Conservation (phyloP, 2,329 filamentous ascomycete species). For the Xylaria sp. region DNA sequence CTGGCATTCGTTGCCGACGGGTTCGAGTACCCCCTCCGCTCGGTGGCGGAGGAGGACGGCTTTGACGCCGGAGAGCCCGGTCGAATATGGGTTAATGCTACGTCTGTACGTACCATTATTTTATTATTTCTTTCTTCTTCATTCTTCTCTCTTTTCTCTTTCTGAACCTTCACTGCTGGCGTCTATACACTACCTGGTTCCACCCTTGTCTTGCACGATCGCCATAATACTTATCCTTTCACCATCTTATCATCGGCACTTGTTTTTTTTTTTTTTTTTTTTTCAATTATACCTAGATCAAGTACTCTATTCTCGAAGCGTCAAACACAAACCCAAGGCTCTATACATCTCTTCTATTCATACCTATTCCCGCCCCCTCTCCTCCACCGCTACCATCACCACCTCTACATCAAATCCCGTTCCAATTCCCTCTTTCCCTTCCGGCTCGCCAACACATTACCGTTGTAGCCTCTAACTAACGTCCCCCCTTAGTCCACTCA, state of each 20-base stretch:
- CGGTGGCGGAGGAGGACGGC: conserved; percentile 55
- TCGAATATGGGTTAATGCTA: conserved; percentile 63
- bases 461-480: not conserved
- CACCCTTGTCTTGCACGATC: too few species aligned
- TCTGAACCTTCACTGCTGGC: too few species aligned
- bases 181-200: too few species aligned
- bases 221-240: too few species aligned
- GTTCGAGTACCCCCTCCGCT: conserved; percentile 61
- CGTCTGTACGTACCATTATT: conserved; percentile 40
- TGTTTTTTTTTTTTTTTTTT: too few species aligned
- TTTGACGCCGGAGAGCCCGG: conserved; percentile 60
- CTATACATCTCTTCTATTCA: too few species aligned
- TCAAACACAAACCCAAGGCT: too few species aligned
- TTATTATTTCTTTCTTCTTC: not conserved
- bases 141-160: not conserved
- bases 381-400: too few species aligned
- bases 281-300: too few species aligned
- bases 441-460: not conserved
- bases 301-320: too few species aligned
- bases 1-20: conserved; percentile 58
- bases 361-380: too few species aligned
- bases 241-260: too few species aligned
- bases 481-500: conserved; percentile 54
- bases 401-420: not conserved
- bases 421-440: not conserved